Evolutionary conservation across 768 basidiomycete species (phyloP).

Genomic region (Jaapia argillacea): DNA sequence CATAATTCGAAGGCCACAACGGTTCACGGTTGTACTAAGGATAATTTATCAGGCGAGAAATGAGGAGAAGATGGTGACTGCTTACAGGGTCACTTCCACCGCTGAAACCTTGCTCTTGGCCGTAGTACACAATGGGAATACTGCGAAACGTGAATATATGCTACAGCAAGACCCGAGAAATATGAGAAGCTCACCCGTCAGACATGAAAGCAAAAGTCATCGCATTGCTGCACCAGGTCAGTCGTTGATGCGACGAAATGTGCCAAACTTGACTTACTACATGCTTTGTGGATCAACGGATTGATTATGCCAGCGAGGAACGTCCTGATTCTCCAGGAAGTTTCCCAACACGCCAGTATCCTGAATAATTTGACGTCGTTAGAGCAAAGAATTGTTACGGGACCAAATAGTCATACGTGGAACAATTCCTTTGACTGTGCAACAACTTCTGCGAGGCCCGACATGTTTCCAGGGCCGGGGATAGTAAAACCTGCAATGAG

Average conservation of each 20-base stretch:
- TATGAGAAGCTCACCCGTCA: slow-evolving; percentile 37
- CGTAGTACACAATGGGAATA: slow-evolving; percentile 79
- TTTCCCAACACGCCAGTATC: slow-evolving; percentile 46
- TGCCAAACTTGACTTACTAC: slow-evolving; percentile 30
- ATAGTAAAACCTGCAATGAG: slow-evolving; percentile 58
- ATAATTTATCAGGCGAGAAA: slow-evolving; percentile 15
- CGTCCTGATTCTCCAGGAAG: slow-evolving; percentile 74
- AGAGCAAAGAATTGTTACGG: no score
- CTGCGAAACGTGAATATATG: slow-evolving; percentile 12
- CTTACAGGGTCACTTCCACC: slow-evolving; percentile 63
- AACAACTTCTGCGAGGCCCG: slow-evolving; percentile 42
- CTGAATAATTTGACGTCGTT: slow-evolving; percentile 7
- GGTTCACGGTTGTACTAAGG: slow-evolving; percentile 74
- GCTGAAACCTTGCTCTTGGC: slow-evolving; percentile 64
- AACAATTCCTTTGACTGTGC: slow-evolving; percentile 43
- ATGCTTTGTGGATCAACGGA: slow-evolving; percentile 67
- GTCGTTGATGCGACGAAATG: neutral
- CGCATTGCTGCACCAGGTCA: slow-evolving; percentile 42
- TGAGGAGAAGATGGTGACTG: slow-evolving; percentile 29
- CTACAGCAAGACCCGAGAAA: neutral
- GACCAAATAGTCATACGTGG: slow-evolving; percentile 20
- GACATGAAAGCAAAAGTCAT: slow-evolving; percentile 69
- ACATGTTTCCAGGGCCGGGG: slow-evolving; percentile 56
- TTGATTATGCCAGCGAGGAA: slow-evolving; percentile 63
- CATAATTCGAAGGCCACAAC: slow-evolving; percentile 61